Percentiles rank a stretch among this genome's conserved stretches.
These are phyloP conservation scores for Leptomonas pyrrhocoris DNA, from an alignment of 208 protist genomes.

Conservation along the genomic window DNA sequence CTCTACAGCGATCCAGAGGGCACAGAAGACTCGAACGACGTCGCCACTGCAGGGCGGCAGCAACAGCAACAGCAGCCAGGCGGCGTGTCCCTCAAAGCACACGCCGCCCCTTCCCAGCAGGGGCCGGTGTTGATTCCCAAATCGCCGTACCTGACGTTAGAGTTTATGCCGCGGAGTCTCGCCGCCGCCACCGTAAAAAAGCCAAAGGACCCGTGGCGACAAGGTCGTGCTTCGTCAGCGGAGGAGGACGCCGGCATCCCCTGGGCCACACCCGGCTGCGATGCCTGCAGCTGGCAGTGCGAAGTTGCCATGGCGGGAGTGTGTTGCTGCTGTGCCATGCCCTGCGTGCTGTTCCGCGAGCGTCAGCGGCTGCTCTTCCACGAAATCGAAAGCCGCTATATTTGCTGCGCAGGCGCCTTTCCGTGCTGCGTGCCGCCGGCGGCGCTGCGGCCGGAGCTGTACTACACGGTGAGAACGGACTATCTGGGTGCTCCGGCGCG, in stretches of 20 bases:
- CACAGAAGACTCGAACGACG: not conserved
- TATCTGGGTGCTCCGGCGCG: not conserved
- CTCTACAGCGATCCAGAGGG: slow-evolving; percentile 15
- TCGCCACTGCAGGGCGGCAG: no score
- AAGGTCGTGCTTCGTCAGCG: not conserved
- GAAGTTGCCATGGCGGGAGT: slow-evolving; percentile 26
- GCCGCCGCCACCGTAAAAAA: not conserved
- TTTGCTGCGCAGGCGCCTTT: slow-evolving; percentile 49
- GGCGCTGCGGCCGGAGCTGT: slow-evolving; percentile 51
- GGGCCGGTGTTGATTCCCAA: slow-evolving; percentile 23
- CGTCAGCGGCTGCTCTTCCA: slow-evolving; percentile 44
- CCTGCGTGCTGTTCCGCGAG: slow-evolving; percentile 46
- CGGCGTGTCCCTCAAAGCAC: not conserved
- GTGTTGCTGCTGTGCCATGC: slow-evolving; percentile 41
- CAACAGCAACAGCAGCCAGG: not conserved
- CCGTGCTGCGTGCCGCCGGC: slow-evolving; percentile 47
- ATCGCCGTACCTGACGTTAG: slow-evolving; percentile 25
- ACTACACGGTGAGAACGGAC: slow-evolving; percentile 34
- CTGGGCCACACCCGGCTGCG: slow-evolving; percentile 34
- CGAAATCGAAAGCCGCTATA: slow-evolving; percentile 39
- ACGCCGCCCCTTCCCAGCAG: not conserved
- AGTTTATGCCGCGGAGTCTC: slow-evolving; percentile 14
- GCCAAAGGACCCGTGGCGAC: not conserved
- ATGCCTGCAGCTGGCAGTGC: slow-evolving; percentile 31
- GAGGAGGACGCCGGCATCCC: slow-evolving; percentile 3